These are phyloP conservation scores for Suhomyces kunorum DNA, from an alignment of 1,139 yeast species.

Conservation along the genomic window DNA sequence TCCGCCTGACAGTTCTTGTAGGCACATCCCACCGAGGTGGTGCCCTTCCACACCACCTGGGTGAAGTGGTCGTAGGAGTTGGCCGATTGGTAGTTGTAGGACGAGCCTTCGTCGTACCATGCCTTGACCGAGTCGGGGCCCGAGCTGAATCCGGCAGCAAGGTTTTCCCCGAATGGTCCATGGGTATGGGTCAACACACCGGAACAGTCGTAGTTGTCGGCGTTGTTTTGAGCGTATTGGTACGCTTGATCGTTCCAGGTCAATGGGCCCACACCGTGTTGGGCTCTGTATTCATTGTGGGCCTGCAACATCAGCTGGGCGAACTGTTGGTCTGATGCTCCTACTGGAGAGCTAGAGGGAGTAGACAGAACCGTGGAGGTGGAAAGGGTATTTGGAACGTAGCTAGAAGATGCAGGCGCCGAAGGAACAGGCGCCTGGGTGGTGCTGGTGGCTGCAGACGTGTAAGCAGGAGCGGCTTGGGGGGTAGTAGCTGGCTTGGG, in stretches of 20 bases:
- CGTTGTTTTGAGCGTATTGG: conserved; percentile 67
- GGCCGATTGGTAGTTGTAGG: conserved; percentile 53
- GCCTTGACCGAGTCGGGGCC: conserved; percentile 65
- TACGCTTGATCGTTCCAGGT: conserved; percentile 68
- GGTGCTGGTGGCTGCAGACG: conserved; percentile 5
- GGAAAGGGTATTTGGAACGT: conserved; percentile 2
- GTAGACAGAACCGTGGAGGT: background rate
- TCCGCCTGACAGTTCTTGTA: conserved; percentile 40
- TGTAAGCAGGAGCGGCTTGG: conserved; percentile 1
- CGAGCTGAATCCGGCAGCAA: conserved; percentile 69
- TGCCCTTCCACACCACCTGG: conserved; percentile 41
- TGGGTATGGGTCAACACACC: conserved; percentile 73
- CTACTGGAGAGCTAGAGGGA: conserved; percentile 1
- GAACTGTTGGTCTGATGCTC: conserved; percentile 27
- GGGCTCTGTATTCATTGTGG: conserved; percentile 70
- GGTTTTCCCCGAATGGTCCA: conserved; percentile 83
- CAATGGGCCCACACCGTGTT: conserved; percentile 60
- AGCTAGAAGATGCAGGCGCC: background rate
- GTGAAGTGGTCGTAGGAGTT: conserved; percentile 42
- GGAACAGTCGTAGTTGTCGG: conserved; percentile 68
- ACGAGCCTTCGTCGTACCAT: conserved; percentile 74
- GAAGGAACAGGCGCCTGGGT: background rate
- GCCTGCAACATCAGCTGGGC: conserved; percentile 48
- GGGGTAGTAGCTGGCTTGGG: background rate
- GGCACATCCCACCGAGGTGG: conserved; percentile 42